Evolutionary conservation across 805 yeast genomes (phyloP), one percentile per base, ranked within the genome.

Genomic region (Jamesozyma spencerorum): DNA sequence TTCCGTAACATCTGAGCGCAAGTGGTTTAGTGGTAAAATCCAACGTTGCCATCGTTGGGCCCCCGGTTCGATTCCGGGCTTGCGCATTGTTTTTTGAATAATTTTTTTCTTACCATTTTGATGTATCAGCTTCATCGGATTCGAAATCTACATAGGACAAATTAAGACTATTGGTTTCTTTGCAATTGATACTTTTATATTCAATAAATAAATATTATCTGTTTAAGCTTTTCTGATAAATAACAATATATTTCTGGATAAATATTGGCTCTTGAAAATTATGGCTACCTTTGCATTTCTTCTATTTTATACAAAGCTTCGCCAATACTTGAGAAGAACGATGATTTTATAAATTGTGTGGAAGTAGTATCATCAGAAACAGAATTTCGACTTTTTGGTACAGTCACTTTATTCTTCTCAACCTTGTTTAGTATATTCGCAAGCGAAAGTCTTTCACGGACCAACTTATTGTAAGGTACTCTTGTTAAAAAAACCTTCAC

Each of bases 401-500:
- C 19, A 15, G 18, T 33, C 11, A 31, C 14, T 22, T 15, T 34
- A 20, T 37, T 33, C n/a, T 34, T 36, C 19, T 32, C 38, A 15
- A 39, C 39, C 19, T 35, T 18, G 10, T 38, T 34, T 5, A 14
- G 50, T 22, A 85, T 75, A 1, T 87, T 88, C 6, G 88, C 72
- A 30, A 59, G 58, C 18, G 50, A 57, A 30, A 86, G 59, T 41
- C 75, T 62, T n/a, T 62, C 57, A 32, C 79, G 62, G n/a, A 84
- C 65, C 2, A 58, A 57, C 8, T 48, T 51, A 38, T 63, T 68
- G 5, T 70, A 60, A 4, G 85, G 72, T 7, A 83, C 74, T 18
- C 87, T 67, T 6, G 81, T 68, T 42, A 86, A 72, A 33, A 74
- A 70, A 3, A 85, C 81, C 7, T 63, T 59, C 6, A 82, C 76